Evolutionary conservation across 2,329 filamentous ascomycete species (phyloP).

Genomic region (Colletotrichum costaricense): DNA sequence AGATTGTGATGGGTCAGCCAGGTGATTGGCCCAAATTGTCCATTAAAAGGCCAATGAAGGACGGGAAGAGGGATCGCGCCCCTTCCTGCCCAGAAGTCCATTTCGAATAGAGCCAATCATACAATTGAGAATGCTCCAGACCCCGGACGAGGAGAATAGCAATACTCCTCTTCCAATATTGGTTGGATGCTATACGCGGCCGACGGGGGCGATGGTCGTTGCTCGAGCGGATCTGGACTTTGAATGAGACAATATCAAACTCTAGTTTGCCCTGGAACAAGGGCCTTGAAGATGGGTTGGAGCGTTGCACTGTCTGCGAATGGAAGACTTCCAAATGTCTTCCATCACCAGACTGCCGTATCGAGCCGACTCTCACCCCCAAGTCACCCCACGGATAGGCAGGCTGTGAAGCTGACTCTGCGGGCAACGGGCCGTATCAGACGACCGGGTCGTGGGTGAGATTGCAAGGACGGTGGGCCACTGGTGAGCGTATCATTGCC

Average conservation of each 20-base stretch:
- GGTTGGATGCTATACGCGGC: conserved; percentile 22
- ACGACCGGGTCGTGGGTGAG: conserved; percentile 12
- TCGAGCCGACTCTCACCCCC: not conserved
- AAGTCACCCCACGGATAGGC: not conserved
- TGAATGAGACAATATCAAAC: conserved; percentile 19
- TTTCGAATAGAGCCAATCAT: conserved; percentile 20
- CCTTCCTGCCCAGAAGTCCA: conserved; percentile 26
- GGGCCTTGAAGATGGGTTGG: conserved; percentile 7
- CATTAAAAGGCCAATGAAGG: conserved; percentile 32
- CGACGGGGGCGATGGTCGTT: conserved; percentile 5
- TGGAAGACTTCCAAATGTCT: conserved; percentile 28
- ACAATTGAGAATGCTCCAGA: not conserved
- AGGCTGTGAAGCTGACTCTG: not conserved
- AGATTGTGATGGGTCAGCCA: conserved; percentile 29
- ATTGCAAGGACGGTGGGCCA: not conserved
- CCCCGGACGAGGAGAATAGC: not conserved
- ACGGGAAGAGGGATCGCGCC: conserved; percentile 36
- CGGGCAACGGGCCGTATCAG: not conserved
- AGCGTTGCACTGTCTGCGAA: conserved; percentile 21
- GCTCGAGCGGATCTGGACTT: conserved; percentile 4
- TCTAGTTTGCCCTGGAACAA: conserved; percentile 5
- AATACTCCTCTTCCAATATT: not conserved
- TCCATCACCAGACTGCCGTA: conserved; percentile 12
- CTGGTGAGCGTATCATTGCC: conserved; percentile 9
- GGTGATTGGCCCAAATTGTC: conserved; percentile 34